phyloP scores from a whole-genome alignment of 805 yeast species.

The Saccharomycopsis microspora region DNA sequence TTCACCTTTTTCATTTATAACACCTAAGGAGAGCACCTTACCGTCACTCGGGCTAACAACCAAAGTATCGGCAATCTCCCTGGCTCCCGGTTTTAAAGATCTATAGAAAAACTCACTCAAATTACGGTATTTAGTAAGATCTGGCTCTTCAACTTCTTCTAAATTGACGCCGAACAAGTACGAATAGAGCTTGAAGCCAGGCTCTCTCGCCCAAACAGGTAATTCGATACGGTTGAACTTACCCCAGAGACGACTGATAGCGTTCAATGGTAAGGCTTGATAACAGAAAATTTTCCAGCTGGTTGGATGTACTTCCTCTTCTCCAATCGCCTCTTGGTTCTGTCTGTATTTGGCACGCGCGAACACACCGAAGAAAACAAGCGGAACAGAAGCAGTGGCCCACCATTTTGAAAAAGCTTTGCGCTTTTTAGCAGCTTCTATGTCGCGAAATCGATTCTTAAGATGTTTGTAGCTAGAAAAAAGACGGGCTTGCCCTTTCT shows the following conservation, averaged over 20 bases:
- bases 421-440: too few relatives aligned
- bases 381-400: slow-evolving; percentile 40
- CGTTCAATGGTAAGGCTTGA: slow-evolving; percentile 81
- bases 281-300: slow-evolving; percentile 89
- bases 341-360: slow-evolving; percentile 30
- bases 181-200: slow-evolving; percentile 72
- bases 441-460: too few relatives aligned
- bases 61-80: slow-evolving; percentile 61
- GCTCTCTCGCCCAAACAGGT: slow-evolving; percentile 81
- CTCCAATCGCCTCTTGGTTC: slow-evolving; percentile 18
- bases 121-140: slow-evolving; percentile 63
- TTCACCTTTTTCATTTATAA: slow-evolving; percentile 61
- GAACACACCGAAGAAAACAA: slow-evolving; percentile 44
- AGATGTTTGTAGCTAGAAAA: not conserved
- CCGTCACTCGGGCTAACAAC: slow-evolving; percentile 94
- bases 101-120: slow-evolving; percentile 89
- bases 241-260: slow-evolving; percentile 93
- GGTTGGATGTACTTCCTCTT: slow-evolving; percentile 28
- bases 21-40: slow-evolving; percentile 73
- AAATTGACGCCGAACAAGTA: slow-evolving; percentile 76
- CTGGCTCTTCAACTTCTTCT: slow-evolving; percentile 79
- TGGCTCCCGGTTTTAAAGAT: slow-evolving; percentile 58
- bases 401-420: slow-evolving; percentile 29
- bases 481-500: not conserved
- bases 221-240: slow-evolving; percentile 68